Base-by-base conservation (phyloP, 164 flowering plant species). In the Vitis cinerea region DNA sequence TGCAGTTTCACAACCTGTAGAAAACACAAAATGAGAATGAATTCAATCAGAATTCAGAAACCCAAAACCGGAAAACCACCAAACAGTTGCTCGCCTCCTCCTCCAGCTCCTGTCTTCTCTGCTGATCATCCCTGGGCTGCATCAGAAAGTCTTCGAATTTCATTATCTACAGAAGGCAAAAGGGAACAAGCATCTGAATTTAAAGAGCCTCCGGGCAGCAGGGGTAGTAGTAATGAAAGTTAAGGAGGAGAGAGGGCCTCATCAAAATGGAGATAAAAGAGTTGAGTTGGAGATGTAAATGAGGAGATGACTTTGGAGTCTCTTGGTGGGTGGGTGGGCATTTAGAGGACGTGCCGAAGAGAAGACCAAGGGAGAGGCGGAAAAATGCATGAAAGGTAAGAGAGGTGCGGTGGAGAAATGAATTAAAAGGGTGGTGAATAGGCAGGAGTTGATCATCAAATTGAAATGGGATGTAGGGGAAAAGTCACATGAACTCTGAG, bases 121-220 rank as follows among this genome's bases (percentile, higher is more conserved):
- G 86, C 14, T 84, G 77, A 62, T 85, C 84, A 15, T 81, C 83
- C 1, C 70, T 75, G 30, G 58, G 68, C 72, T 84, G 80, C 90
- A 86, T 87, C 61, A 91, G 72, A 47, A 86, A 81, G 67, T 91
- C 91, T 71, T 90, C 93, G 30, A 90, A 86, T 81, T 88, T 91
- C 98, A 89, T 91, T 16, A 44, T 78, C 67, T 61, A 14, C 10
- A 30, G 23, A 50, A 17, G n/a, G 4, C 16, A 10, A 54, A 13
- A 15, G 8, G 44, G 48, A 61, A 10, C 10, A 11, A 55, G 23
- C 8, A 50, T 7, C 4, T 2, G 31, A 44, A 65, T 11, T 13
- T 23, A 51, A 54, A 53, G 10, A 55, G 31, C 6, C 8, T 14
- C 14, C 12, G 5, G 16, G 37, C 1, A 56, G 61, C 19, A 7